Percentiles rank a stretch among this genome's conserved stretches.
phyloP scores from a whole-genome alignment of 116 monocot species.

The Cymodocea nodosa region DNA sequence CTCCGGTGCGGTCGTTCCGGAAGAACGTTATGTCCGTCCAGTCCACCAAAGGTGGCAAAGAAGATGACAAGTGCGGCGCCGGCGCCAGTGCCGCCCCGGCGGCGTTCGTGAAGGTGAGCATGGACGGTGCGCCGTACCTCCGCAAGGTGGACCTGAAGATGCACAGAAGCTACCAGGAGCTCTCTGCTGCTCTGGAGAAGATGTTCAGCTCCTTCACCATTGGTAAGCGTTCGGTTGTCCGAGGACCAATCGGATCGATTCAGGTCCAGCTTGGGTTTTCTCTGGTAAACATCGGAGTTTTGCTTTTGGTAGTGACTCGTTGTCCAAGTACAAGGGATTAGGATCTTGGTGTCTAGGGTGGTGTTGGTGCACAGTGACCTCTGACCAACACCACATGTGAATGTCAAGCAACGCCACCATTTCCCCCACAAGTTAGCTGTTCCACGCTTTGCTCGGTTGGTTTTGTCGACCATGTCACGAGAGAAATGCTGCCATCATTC shows the following conservation, averaged over 20 bases:
- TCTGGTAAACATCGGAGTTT: no score
- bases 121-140: constrained; percentile 89
- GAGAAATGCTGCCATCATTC: not conserved
- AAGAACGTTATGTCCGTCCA: constrained; percentile 61
- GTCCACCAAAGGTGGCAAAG: constrained; percentile 38
- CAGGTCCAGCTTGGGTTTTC: no score
- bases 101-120: constrained; percentile 81
- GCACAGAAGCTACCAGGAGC: constrained; percentile 67
- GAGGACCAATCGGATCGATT: not conserved
- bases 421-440: not conserved
- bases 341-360: no score
- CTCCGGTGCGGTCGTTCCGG: constrained; percentile 73
- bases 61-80: constrained; percentile 12
- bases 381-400: not conserved
- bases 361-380: no score
- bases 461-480: not conserved
- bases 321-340: no score
- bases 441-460: constrained; percentile 3
- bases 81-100: constrained; percentile 6
- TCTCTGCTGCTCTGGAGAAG: constrained; percentile 61
- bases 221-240: constrained; percentile 9
- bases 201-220: constrained; percentile 84
- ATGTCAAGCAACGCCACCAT: not conserved
- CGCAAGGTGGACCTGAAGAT: constrained; percentile 87
- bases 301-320: no score